Conservation (phyloP, 306 rosid genomes). For the Cicer bijugum region DNA sequence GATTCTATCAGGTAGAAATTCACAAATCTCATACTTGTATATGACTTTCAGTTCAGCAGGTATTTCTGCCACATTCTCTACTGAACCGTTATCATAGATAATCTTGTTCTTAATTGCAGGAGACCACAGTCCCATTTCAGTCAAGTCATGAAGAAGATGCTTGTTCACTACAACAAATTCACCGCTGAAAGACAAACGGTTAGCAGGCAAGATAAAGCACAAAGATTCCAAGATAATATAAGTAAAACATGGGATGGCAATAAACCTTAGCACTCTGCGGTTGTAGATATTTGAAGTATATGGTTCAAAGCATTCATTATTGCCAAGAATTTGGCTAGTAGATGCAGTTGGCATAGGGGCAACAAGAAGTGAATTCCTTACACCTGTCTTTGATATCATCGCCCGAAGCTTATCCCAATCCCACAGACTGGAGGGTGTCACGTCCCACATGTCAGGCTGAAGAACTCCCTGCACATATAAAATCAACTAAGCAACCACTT, state of each 20-base stretch:
- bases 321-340: slow-evolving; percentile 92
- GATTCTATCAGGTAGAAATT: background rate
- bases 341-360: slow-evolving; percentile 97
- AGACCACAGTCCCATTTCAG: slow-evolving; percentile 94
- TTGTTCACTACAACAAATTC: slow-evolving; percentile 95
- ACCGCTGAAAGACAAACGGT: slow-evolving; percentile 62
- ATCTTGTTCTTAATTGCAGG: slow-evolving; percentile 74
- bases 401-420: slow-evolving; percentile 71
- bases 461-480: slow-evolving; percentile 67
- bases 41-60: slow-evolving; percentile 70
- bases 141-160: slow-evolving; percentile 81
- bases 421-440: slow-evolving; percentile 72
- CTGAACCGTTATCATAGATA: slow-evolving; percentile 74
- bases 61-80: slow-evolving; percentile 67
- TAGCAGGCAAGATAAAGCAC: slow-evolving; percentile 25
- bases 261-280: slow-evolving; percentile 83
- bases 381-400: slow-evolving; percentile 61
- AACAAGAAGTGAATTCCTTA: slow-evolving; percentile 85
- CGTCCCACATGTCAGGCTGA: slow-evolving; percentile 93
- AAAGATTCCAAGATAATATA: background rate
- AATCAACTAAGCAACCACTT: slow-evolving; percentile 20
- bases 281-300: slow-evolving; percentile 89
- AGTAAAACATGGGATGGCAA: background rate
- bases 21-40: slow-evolving; percentile 64
- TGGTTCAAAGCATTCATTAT: slow-evolving; percentile 93